Base-by-base conservation (phyloP, 2,329 filamentous ascomycete genomes). In the Dactylellina haptotyla region DNA sequence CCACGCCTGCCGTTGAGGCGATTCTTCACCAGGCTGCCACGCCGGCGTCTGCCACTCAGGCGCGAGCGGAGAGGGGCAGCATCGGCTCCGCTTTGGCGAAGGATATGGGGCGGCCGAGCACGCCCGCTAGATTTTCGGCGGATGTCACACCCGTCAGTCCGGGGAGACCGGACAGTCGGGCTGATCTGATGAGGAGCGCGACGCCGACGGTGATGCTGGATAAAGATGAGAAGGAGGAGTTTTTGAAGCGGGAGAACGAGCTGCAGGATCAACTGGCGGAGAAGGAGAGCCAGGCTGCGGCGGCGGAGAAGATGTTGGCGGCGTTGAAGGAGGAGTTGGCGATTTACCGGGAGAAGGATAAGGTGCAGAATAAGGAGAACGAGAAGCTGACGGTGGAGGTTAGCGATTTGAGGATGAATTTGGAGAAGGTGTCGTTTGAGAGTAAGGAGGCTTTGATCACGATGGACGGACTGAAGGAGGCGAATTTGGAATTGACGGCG, bases 171-270 rank as follows among this genome's bases (percentile, higher is more conserved):
- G 88, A 90, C 75, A 77, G 76, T 41, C 65, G 77, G 20, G 67
- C 76, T 54, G 77, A 78, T 58, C 34, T 77, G 48, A 66, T 65
- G 54, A 58, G 77, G 30, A 77, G 77, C 41, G 76, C 77, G 50
- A 78, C 77, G 8, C 77, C 77, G 18, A 73, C 69, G 8, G 69
- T 73, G 1, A 67, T 97, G 76, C 88, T 92, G 39, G 95, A 99
- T 64, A 97, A 96, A 82, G 95, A 99, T 77, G 95, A 99, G 82
- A 89, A 93, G 73, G 95, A 99, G 79, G 95, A 99, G 80, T 99
- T 98, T 79, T 82, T 99, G 76, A 88, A 92, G 78, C 88, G 95
- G 63, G 95, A 99, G 81, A 99, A 99, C 78, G 95, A 99, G 80
- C 86, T 99, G 43, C 95, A 98, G 80, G 95, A 99, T 80, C 94